Conservation (phyloP, 169 alveolate genomes). For the Amoebophrya sp. region DNA sequence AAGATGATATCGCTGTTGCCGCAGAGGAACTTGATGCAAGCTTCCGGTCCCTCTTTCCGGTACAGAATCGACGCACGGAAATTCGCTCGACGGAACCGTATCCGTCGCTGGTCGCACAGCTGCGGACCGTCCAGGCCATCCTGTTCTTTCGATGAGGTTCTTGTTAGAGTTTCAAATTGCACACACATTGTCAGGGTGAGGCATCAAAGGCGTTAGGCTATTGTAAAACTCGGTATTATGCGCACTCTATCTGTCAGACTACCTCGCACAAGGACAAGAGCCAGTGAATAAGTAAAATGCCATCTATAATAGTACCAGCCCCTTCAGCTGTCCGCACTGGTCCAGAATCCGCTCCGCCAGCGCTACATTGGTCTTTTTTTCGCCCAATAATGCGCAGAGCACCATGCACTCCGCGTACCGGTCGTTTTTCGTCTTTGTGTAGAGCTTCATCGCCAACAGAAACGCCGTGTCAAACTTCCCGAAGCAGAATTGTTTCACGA, state of each 20-base stretch:
- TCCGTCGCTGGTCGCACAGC: neutral
- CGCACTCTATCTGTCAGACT: neutral
- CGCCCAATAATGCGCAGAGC: neutral
- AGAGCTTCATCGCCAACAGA: neutral
- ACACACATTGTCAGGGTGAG: neutral
- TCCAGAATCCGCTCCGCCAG: neutral
- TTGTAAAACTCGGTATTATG: neutral
- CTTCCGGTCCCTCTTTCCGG: neutral
- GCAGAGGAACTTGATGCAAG: neutral
- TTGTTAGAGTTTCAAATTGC: neutral
- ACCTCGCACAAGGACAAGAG: neutral
- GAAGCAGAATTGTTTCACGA: neutral
- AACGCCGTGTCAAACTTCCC: neutral
- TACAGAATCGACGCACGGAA: neutral
- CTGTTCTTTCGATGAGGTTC: neutral
- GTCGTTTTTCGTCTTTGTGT: neutral
- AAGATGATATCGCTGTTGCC: neutral
- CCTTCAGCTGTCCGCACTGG: neutral
- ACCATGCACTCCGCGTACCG: neutral
- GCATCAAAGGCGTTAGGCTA: neutral
- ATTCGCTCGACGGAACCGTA: neutral
- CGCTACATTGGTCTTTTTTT: neutral
- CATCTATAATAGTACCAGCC: neutral
- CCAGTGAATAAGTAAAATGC: neutral
- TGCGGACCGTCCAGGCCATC: neutral